Base-by-base conservation (phyloP, 176 grass and related monocot genomes). In the Eleusine indica region DNA sequence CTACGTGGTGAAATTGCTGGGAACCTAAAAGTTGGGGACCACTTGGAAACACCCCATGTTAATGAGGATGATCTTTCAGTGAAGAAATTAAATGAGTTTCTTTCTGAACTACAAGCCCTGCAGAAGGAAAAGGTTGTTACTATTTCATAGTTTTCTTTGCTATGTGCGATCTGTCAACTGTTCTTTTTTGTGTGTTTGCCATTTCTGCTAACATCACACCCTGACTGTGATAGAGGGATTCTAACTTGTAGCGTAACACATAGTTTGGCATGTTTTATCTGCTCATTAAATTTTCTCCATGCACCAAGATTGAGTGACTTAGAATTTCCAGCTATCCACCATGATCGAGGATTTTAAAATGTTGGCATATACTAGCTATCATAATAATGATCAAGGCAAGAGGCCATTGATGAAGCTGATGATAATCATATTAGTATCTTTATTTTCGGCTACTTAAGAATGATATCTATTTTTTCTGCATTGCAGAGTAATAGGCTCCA, bases 51-150 rank as follows among this genome's bases (percentile, higher is more conserved):
- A 48, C 87, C 80, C 18, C 47, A 37, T 82, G 85, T 98, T 52
- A 87, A 91, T n/a, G 93, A 91, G 82, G 91, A 92, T 79, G 87
- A 98, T 84, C 86, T 98, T 76, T 98, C 96, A 68, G 78, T 91
- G 68, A 89, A 90, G 68, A 95, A 90, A 79, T 61, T 98, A 82
- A 88, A 90, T 70, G 91, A 95, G 83, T 89, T 74, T 86, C 85
- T 95, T 75, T 91, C 78, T 85, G 91, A 95, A 82, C 86, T 98
- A 52, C 89, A 93, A 73, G 89, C 91, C 67, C 89, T 98, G 52
- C 93, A 94, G 66, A 95, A 98, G 85, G 93, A 98, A 90, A 98
- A 92, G 88, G 96, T 98, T 88, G 51, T 28, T 86, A 48, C 7
- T 51, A 73, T 69, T 83, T 39, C 15, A 13, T 71, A 70, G n/a